A percentile compares a stretch with the other conserved stretches of the same genome.
These are phyloP conservation scores for Hevea brasiliensis DNA, from an alignment of 345 rosid genomes.

Conservation along the genomic window DNA sequence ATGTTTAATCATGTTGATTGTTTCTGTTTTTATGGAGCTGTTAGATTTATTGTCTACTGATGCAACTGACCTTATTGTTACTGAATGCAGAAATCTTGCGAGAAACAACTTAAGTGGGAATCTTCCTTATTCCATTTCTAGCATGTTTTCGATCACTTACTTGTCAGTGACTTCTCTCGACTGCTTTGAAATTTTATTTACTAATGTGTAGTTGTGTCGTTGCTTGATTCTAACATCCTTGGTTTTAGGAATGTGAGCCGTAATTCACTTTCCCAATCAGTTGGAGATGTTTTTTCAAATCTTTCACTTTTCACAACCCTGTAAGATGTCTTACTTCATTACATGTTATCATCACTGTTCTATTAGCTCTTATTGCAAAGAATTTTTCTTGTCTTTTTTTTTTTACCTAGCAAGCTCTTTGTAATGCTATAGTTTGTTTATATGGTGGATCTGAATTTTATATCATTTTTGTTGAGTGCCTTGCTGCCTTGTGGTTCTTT, in stretches of 20 bases:
- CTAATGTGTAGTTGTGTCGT: constrained; percentile 1
- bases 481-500: background rate
- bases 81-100: constrained; percentile 79
- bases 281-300: constrained; percentile 70
- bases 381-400: background rate
- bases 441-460: background rate
- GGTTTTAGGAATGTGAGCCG: constrained; percentile 68
- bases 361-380: background rate
- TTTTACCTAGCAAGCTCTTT: background rate
- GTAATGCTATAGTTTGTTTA: background rate
- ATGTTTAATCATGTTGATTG: constrained; percentile 27
- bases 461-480: background rate
- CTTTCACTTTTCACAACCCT: constrained; percentile 50
- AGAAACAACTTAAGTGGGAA: constrained; percentile 78
- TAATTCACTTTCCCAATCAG: constrained; percentile 66
- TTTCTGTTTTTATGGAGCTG: constrained; percentile 4
- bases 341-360: background rate
- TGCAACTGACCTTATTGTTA: constrained; percentile 9
- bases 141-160: constrained; percentile 65
- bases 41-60: constrained; percentile 13
- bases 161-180: constrained; percentile 58
- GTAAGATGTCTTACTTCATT: constrained; percentile 52
- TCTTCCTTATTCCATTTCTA: constrained; percentile 88
- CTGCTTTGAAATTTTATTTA: constrained; percentile 20
- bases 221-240: constrained; percentile 13